Conservation (phyloP, 148 eudicot genomes). For the Tetragonia tetragonoides region DNA sequence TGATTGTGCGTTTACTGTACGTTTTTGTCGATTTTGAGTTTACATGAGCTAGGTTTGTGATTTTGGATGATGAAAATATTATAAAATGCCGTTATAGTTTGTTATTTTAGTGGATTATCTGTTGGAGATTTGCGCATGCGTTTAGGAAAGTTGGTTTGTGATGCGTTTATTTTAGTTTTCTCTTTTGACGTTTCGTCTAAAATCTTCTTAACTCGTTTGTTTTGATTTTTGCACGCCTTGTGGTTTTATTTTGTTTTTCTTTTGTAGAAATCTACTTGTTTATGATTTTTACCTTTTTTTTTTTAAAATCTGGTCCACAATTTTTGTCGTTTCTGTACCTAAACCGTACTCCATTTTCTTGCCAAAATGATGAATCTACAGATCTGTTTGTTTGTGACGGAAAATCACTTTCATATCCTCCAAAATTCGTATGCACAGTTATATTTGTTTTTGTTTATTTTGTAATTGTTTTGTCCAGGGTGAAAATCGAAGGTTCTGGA, state of each 20-base stretch:
- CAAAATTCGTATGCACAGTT: no score
- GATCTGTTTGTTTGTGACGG: constrained; percentile 15
- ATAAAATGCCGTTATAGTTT: no score
- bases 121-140: not conserved
- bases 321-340: not conserved
- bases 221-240: no score
- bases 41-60: not conserved
- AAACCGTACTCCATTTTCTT: not conserved
- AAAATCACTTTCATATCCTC: not conserved
- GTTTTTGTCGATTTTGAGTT: not conserved
- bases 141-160: no score
- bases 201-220: no score
- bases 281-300: not conserved
- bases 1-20: not conserved
- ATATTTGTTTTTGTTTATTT: not conserved
- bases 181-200: no score
- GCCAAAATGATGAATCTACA: not conserved
- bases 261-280: not conserved
- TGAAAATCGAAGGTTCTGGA: constrained; percentile 36
- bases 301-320: not conserved
- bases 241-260: not conserved
- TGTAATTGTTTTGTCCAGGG: constrained; percentile 19
- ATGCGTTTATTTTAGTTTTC: no score
- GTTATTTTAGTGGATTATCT: no score
- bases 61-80: not conserved